A percentile compares a stretch with the other conserved stretches of the same genome.
phyloP scores from a whole-genome alignment of 78 protist species.

The Cavenderia fasciculata region DNA sequence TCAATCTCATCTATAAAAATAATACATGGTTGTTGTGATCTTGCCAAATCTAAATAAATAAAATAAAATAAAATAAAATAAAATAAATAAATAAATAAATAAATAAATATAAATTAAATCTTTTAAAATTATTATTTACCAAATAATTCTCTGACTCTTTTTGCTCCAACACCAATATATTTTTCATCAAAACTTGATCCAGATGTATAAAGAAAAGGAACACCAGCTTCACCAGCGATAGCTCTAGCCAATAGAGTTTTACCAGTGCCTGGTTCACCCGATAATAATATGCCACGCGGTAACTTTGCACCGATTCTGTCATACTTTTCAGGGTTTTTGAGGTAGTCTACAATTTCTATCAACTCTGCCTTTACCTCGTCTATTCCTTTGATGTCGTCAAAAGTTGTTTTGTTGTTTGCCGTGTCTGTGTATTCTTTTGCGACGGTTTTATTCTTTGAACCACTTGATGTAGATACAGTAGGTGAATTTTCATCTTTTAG shows the following conservation, averaged over 20 bases:
- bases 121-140: background rate
- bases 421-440: constrained; percentile 21
- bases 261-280: constrained; percentile 97
- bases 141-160: constrained; percentile 93
- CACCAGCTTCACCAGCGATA: constrained; percentile 95
- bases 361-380: constrained; percentile 92
- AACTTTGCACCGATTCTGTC: constrained; percentile 92
- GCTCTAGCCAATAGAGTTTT: constrained; percentile 97
- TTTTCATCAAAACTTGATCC: constrained; percentile 95
- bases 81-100: background rate
- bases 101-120: background rate
- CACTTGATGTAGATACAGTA: background rate
- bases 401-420: constrained; percentile 10
- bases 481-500: background rate
- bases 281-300: constrained; percentile 91
- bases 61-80: background rate
- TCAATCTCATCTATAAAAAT: constrained; percentile 98
- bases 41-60: constrained; percentile 59
- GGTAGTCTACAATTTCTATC: constrained; percentile 89
- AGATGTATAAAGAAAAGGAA: constrained; percentile 89
- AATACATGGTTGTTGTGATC: constrained; percentile 87
- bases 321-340: constrained; percentile 88
- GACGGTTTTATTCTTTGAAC: background rate
- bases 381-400: constrained; percentile 82
- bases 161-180: constrained; percentile 98